Base-by-base conservation (phyloP, 805 yeast genomes). In the Scheffersomyces ergatensis region DNA sequence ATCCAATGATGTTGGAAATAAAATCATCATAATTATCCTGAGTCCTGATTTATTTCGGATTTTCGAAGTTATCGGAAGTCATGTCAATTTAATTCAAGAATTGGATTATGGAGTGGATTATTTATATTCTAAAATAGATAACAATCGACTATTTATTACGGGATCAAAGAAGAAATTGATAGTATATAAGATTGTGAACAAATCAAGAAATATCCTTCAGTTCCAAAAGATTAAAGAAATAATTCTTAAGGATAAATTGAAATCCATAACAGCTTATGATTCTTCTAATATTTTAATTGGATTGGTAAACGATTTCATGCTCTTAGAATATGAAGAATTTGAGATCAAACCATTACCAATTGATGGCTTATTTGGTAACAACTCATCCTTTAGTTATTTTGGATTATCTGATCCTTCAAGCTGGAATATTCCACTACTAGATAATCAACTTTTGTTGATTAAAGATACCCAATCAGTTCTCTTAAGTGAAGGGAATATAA, bases 301-400 rank as follows among this genome's bases (percentile, higher is more conserved):
- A 29, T 43, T 61, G 17, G 34, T 48, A 7, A 58, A 52, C 41
- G 63, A 59, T 26, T 62, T 64, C 44, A 34, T 53, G 8, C 25
- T 59, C 11, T 36, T 67, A 19, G 60, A 65, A 43, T 33, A 62
- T 11, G 46, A 41, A 9, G 47, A 48, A 11, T 59, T 49, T 29
- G 27, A 20, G 7, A 34, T 55, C 7, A 30, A 39, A 5, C 50
- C 51, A 2, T 33, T 62, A 3, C 48, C 52, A 2, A 34, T 50
- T 4, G 61, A 57, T 23, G n/a, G n/a, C n/a, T 55, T 52, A 27
- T 45, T 42, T 40, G 51, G 42, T 19, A 50, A 55, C 38, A 46
- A 50, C 9, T 51, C 63, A 17, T 54, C 72, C 7, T 67, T 69
- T 47, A 57, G 63, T 43, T 70, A 69, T 46, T 70, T 70, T 48